These are phyloP conservation scores for Fusarium sublunatum DNA, from an alignment of 2,329 filamentous ascomycete species.

Conservation along the genomic window DNA sequence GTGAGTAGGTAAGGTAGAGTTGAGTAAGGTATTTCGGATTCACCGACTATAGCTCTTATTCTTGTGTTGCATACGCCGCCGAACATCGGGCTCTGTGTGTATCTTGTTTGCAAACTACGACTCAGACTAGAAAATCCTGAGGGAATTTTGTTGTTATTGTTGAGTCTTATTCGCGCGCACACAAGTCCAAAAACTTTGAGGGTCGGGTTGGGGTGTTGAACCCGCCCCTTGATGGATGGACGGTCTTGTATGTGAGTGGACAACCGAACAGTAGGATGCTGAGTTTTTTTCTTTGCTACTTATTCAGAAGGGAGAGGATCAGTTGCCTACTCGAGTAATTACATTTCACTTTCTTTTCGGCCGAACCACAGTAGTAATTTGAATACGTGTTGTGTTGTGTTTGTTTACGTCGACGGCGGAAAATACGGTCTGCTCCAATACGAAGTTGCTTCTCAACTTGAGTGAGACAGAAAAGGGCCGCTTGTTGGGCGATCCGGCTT, in stretches of 20 bases:
- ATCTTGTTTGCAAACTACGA: not conserved
- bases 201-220: constrained; percentile 37
- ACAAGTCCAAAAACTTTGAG: constrained; percentile 17
- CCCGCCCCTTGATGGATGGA: constrained; percentile 37
- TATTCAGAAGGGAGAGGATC: constrained; percentile 10
- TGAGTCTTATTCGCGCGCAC: constrained; percentile 25
- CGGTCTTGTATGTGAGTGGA: constrained; percentile 30
- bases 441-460: constrained; percentile 1
- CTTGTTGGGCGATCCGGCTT: constrained; percentile 23
- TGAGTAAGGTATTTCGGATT: constrained; percentile 16
- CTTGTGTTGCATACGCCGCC: constrained; percentile 1
- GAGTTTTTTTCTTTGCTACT: constrained; percentile 22
- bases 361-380: too few relatives aligned
- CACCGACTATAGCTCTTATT: constrained; percentile 15
- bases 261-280: constrained; percentile 12
- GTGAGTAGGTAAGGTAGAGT: too few relatives aligned
- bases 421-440: constrained; percentile 6
- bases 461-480: constrained; percentile 29
- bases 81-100: constrained; percentile 4
- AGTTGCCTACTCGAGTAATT: constrained; percentile 13
- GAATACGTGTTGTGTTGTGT: not conserved
- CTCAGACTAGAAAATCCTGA: constrained; percentile 17
- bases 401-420: constrained; percentile 1
- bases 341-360: constrained; percentile 8
- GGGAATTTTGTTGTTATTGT: constrained; percentile 33